These are phyloP conservation scores for Lactarius trivialis DNA, from an alignment of 768 basidiomycete genomes.

Conservation along the genomic window DNA sequence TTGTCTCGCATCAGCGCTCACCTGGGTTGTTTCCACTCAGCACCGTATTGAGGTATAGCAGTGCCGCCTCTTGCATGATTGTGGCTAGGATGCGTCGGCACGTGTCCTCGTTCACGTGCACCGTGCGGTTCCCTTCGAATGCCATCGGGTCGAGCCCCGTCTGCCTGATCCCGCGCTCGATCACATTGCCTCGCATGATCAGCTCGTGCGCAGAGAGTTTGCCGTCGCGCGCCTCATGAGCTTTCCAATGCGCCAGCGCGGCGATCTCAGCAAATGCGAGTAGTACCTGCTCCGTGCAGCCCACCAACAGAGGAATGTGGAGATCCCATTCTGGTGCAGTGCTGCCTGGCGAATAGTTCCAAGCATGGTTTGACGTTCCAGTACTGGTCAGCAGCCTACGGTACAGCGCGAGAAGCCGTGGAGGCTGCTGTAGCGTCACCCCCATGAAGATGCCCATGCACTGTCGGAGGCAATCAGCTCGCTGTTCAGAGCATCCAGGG, in stretches of 20 bases:
- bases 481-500: not conserved
- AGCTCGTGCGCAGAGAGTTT: slow-evolving; percentile 70
- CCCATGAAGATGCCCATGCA: slow-evolving; percentile 76
- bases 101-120: slow-evolving; percentile 12
- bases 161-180: slow-evolving; percentile 59
- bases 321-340: slow-evolving; percentile 35
- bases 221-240: slow-evolving; percentile 52
- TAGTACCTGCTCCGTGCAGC: slow-evolving; percentile 74
- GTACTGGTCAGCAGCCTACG: slow-evolving; percentile 53
- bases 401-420: slow-evolving; percentile 61
- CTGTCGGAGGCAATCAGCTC: slow-evolving; percentile 34
- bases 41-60: slow-evolving; percentile 23
- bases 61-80: slow-evolving; percentile 20
- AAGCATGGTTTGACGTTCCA: slow-evolving; percentile 34
- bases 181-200: slow-evolving; percentile 60
- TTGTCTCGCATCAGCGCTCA: slow-evolving; percentile 2
- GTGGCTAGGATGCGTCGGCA: slow-evolving; percentile 22
- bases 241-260: slow-evolving; percentile 71
- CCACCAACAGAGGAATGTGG: slow-evolving; percentile 62
- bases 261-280: slow-evolving; percentile 70
- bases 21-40: slow-evolving; percentile 23
- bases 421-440: slow-evolving; percentile 53
- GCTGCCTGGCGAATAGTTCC: slow-evolving; percentile 35
- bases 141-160: slow-evolving; percentile 33
- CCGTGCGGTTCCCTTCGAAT: slow-evolving; percentile 32